Base-by-base conservation (phyloP, 352 stramenopile species). In the Pythium brassicae region DNA sequence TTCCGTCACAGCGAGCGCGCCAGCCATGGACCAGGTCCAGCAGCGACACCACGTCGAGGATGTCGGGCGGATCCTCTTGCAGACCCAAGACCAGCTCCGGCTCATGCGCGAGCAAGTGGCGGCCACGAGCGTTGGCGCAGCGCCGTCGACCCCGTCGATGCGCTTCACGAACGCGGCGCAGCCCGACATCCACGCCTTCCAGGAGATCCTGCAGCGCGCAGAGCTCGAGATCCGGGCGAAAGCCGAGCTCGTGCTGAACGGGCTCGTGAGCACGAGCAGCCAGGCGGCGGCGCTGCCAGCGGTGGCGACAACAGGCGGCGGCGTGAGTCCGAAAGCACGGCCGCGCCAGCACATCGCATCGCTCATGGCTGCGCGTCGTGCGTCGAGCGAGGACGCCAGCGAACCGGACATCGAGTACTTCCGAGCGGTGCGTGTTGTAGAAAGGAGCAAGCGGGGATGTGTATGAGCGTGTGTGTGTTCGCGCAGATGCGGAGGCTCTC, bases 31-130 rank as follows among this genome's bases (percentile, higher is more conserved):
- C 52, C 70, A 79, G 44, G 46, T 94, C 20, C 68, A 89, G 55
- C 78, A 94, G 53, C 79, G 88, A 45, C 76, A 92, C 51, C 84
- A 94, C 58, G 76, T 87, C 10, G 82, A 94, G 49, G 84, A 94
- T 68, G 80, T 94, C 25, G 84, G 82, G 0, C 75, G 84, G 49
- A 82, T 94, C 48, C 59, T 94, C 19, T 56, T 94, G 51, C 78
- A 94, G 68, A 90, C 83, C 15, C 81, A 94, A 62, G 78, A 94
- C 40, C 78, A 94, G 26, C 65, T 94, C 23, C 78, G 79, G 17
- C 69, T 78, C 32, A 82, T 94, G 55, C 74, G 81, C 22, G 81
- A 91, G 65, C 72, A 90, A 43, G 78, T 94, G 65, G 71, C 68
- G 5, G 62, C 63, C 2, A n/a, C n/a, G n/a, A n/a, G n/a, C n/a